A percentile compares a stretch with the other conserved stretches of the same genome.
Conservation (phyloP, 192 early-diverging fungal genomes). For the Cladochytrium replicatum region DNA sequence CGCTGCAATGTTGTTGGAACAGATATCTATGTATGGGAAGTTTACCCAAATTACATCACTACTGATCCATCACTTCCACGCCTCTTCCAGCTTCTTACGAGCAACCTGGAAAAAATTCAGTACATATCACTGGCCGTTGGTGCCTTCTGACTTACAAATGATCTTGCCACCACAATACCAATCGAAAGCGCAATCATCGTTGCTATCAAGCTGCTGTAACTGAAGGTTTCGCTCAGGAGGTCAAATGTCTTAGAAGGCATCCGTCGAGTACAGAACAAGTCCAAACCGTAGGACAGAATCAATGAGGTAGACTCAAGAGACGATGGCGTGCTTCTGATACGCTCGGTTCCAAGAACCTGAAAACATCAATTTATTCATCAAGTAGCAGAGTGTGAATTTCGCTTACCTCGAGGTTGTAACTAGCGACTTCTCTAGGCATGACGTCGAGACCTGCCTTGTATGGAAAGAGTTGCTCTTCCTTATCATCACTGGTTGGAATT, state of each 20-base stretch:
- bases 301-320: slow-evolving; percentile 89
- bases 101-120: too few species aligned
- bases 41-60: too few species aligned
- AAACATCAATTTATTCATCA: neutral
- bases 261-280: slow-evolving; percentile 76
- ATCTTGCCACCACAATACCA: slow-evolving; percentile 57
- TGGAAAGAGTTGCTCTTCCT: slow-evolving; percentile 76
- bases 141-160: slow-evolving; percentile 40
- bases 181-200: slow-evolving; percentile 72
- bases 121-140: too few species aligned
- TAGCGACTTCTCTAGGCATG: slow-evolving; percentile 66
- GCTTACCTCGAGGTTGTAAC: slow-evolving; percentile 55
- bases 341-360: slow-evolving; percentile 51
- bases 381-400: neutral
- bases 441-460: slow-evolving; percentile 63
- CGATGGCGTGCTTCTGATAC: slow-evolving; percentile 66
- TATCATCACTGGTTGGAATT: slow-evolving; percentile 63
- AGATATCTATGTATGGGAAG: too few species aligned
- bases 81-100: too few species aligned
- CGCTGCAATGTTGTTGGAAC: too few species aligned
- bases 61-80: too few species aligned
- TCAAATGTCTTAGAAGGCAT: slow-evolving; percentile 89
- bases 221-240: slow-evolving; percentile 85
- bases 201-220: slow-evolving; percentile 69
- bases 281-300: slow-evolving; percentile 78